These are phyloP conservation scores for Daldinia vernicosa DNA, from an alignment of 495 filamentous ascomycete genomes.

Conservation along the genomic window DNA sequence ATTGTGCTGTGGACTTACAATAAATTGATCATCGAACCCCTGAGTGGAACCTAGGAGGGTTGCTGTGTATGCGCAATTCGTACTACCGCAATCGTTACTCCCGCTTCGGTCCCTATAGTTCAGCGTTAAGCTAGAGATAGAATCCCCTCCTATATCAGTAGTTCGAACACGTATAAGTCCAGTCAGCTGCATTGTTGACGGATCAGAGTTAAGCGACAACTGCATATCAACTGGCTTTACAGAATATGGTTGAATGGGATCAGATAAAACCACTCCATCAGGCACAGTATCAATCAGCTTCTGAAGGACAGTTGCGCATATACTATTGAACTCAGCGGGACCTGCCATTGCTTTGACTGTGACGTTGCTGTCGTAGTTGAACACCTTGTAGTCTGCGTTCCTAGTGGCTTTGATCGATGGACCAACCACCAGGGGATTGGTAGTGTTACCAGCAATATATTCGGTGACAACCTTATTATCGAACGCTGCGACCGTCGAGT, in stretches of 20 bases:
- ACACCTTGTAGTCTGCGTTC: conserved; percentile 66
- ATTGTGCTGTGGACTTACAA: conserved; percentile 47
- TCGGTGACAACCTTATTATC: conserved; percentile 66
- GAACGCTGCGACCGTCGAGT: conserved; percentile 58
- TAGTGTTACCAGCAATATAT: conserved; percentile 62
- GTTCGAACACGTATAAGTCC: conserved; percentile 57
- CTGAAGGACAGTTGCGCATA: conserved; percentile 62
- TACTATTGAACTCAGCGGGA: conserved; percentile 52
- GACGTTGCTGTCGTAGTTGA: conserved; percentile 63
- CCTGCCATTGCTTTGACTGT: conserved; percentile 61
- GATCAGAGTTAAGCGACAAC: conserved; percentile 52
- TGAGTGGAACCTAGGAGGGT: conserved; percentile 56
- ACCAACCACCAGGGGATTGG: conserved; percentile 63
- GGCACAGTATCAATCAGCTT: conserved; percentile 72
- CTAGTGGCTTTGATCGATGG: conserved; percentile 50
- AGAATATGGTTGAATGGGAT: conserved; percentile 64
- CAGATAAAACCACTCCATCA: conserved; percentile 57
- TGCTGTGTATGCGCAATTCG: conserved; percentile 55
- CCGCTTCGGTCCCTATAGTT: conserved; percentile 94
- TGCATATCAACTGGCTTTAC: conserved; percentile 66
- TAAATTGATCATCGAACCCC: conserved; percentile 69
- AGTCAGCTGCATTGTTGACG: conserved; percentile 49
- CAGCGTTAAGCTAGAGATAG: conserved; percentile 62
- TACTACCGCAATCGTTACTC: conserved; percentile 71
- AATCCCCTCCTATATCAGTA: conserved; percentile 46